Conservation (phyloP, 768 basidiomycete genomes). For the Coprinellus micaceus region DNA sequence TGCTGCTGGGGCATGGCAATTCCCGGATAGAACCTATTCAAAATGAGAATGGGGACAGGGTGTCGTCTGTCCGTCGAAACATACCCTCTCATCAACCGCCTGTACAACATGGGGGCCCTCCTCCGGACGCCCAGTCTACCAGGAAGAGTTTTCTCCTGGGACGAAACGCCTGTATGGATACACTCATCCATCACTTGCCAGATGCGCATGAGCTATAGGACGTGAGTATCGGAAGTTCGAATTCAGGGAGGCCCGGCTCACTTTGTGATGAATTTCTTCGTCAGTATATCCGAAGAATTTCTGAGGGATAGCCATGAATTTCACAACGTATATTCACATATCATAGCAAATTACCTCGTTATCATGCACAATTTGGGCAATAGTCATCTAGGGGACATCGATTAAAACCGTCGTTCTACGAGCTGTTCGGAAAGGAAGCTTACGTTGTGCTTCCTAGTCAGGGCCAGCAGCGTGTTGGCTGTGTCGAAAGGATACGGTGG, state of each 20-base stretch:
- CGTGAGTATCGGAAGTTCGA: not conserved
- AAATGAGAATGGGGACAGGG: not conserved
- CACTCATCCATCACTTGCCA: slow-evolving; percentile 94
- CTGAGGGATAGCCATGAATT: slow-evolving; percentile 18
- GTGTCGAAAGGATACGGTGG: slow-evolving; percentile 85
- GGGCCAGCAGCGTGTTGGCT: slow-evolving; percentile 66
- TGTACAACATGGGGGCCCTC: slow-evolving; percentile 86
- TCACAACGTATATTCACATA: too few species aligned
- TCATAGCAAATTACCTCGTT: slow-evolving; percentile 76
- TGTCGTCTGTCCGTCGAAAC: slow-evolving; percentile 13
- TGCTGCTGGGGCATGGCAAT: slow-evolving; percentile 27
- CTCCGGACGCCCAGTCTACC: slow-evolving; percentile 78
- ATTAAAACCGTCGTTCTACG: too few species aligned
- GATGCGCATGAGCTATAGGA: slow-evolving; percentile 57
- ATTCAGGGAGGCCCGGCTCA: slow-evolving; percentile 21
- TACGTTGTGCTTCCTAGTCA: slow-evolving; percentile 81
- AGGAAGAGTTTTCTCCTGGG: slow-evolving; percentile 75
- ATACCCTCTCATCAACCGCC: slow-evolving; percentile 85
- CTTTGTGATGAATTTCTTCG: slow-evolving; percentile 72
- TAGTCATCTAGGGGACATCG: slow-evolving; percentile 81
- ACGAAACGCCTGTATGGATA: slow-evolving; percentile 81
- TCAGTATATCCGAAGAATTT: slow-evolving; percentile 71
- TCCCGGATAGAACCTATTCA: slow-evolving; percentile 46
- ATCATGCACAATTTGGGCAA: slow-evolving; percentile 90
- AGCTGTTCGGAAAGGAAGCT: too few species aligned